These are phyloP conservation scores for Beauveria pseudobassiana DNA, from an alignment of 2,329 filamentous ascomycete genomes.

Conservation along the genomic window DNA sequence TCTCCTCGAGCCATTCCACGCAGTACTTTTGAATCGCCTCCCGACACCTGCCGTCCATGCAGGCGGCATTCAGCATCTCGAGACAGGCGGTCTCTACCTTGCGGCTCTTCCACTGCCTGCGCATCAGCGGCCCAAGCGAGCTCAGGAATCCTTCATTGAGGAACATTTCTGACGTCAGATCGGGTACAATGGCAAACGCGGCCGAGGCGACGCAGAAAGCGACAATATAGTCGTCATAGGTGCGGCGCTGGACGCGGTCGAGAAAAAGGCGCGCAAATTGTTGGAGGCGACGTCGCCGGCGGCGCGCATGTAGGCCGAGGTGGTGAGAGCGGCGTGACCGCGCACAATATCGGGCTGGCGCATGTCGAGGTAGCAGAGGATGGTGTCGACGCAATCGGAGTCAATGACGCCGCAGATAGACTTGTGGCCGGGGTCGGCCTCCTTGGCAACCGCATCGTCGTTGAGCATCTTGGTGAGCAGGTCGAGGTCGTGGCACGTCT, in stretches of 20 bases:
- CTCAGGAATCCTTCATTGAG: conserved; percentile 81
- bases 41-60: conserved; percentile 74
- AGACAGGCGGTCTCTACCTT: conserved; percentile 82
- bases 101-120: conserved; percentile 72
- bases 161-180: conserved; percentile 70
- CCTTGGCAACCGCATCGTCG: conserved; percentile 42
- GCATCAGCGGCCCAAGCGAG: conserved; percentile 67
- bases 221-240: conserved; percentile 80
- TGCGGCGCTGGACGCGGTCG: conserved; percentile 61
- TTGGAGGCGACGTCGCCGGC: conserved; percentile 63
- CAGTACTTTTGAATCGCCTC: conserved; percentile 82
- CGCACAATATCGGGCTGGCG: conserved; percentile 66
- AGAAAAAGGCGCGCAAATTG: conserved; percentile 67
- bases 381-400: conserved; percentile 70
- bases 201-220: conserved; percentile 89
- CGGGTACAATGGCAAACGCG: conserved; percentile 78
- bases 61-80: conserved; percentile 86
- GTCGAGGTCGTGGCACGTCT: conserved; percentile 54
- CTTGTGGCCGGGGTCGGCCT: conserved; percentile 32
- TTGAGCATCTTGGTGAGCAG: conserved; percentile 52
- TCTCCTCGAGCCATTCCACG: conserved; percentile 76
- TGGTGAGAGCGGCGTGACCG: conserved; percentile 73
- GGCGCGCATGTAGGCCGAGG: conserved; percentile 75
- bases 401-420: conserved; percentile 59
- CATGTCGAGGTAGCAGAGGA: conserved; percentile 82